phyloP scores from a whole-genome alignment of 768 basidiomycete species.

The Suillus sp. region DNA sequence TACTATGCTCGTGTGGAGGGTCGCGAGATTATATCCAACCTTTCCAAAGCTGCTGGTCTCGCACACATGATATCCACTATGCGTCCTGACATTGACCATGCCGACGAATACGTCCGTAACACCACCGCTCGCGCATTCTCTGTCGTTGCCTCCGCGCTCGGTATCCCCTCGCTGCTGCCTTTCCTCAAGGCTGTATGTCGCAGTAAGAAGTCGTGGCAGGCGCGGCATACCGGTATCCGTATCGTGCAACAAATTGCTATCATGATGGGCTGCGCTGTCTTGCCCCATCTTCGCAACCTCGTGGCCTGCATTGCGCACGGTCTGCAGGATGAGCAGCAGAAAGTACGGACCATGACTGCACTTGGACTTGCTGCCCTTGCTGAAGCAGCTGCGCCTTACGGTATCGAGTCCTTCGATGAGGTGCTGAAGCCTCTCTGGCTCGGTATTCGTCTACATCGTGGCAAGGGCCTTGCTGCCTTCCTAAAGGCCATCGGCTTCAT shows the following conservation, averaged over 20 bases:
- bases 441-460: conserved; percentile 76
- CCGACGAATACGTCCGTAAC: conserved; percentile 98
- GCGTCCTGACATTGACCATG: conserved; percentile 99
- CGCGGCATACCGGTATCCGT: conserved; percentile 97
- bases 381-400: conserved; percentile 96
- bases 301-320: conserved; percentile 94
- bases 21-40: conserved; percentile 97
- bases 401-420: conserved; percentile 99
- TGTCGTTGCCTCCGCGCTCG: conserved; percentile 97
- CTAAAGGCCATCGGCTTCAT: conserved; percentile 97
- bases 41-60: conserved; percentile 97
- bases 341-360: conserved; percentile 80
- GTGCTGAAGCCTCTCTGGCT: conserved; percentile 84
- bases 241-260: conserved; percentile 99
- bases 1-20: conserved; percentile 97
- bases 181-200: conserved; percentile 99
- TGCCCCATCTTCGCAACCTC: conserved; percentile 94
- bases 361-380: conserved; percentile 86
- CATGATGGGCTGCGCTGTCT: conserved; percentile 99
- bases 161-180: conserved; percentile 95
- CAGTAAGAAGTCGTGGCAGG: conserved; percentile 99
- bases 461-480: conserved; percentile 78
- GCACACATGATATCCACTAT: conserved; percentile 99
- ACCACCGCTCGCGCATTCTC: conserved; percentile 99
- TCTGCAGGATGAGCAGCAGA: conserved; percentile 76